Evolutionary conservation across 2,329 filamentous ascomycete species (phyloP).

Genomic region (Pseudogymnoascus sp.): DNA sequence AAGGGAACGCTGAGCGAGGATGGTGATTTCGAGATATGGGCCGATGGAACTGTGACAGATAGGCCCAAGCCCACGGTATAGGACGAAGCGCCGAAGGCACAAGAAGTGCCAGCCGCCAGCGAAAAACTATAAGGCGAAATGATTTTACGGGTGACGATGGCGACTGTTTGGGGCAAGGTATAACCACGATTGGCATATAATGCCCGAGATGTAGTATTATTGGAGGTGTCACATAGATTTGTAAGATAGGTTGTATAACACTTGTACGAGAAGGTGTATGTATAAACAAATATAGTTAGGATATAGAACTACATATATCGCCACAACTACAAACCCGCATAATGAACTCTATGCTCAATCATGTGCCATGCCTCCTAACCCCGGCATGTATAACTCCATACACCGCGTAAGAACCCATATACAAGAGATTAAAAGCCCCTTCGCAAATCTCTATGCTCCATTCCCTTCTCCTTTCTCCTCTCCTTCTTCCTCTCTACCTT

Average conservation of each 20-base stretch:
- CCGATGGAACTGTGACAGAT: slow-evolving; percentile 41
- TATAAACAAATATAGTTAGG: slow-evolving; percentile 5
- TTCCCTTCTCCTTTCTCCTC: slow-evolving; percentile 68
- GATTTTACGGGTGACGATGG: neutral
- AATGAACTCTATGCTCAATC: neutral
- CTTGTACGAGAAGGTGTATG: slow-evolving; percentile 1
- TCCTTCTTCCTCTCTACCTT: slow-evolving; percentile 79
- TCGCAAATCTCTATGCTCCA: slow-evolving; percentile 62
- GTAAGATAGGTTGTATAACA: slow-evolving; percentile 6
- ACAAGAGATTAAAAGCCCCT: slow-evolving; percentile 10
- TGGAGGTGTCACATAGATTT: slow-evolving; percentile 2
- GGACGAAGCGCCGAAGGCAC: neutral
- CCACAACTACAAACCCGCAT: neutral
- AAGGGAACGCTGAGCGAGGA: slow-evolving; percentile 63
- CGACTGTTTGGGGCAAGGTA: neutral
- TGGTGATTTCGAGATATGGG: slow-evolving; percentile 90
- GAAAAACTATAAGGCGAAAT: neutral
- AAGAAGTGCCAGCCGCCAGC: neutral
- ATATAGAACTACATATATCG: slow-evolving; percentile 8
- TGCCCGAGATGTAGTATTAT: neutral
- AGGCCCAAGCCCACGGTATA: slow-evolving; percentile 9
- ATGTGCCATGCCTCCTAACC: neutral
- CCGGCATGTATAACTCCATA: slow-evolving; percentile 2
- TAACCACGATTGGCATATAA: neutral
- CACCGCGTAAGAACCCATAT: neutral